Evolutionary conservation across 257 asterid genomes (phyloP).

Genomic region (Marsdenia floribunda): DNA sequence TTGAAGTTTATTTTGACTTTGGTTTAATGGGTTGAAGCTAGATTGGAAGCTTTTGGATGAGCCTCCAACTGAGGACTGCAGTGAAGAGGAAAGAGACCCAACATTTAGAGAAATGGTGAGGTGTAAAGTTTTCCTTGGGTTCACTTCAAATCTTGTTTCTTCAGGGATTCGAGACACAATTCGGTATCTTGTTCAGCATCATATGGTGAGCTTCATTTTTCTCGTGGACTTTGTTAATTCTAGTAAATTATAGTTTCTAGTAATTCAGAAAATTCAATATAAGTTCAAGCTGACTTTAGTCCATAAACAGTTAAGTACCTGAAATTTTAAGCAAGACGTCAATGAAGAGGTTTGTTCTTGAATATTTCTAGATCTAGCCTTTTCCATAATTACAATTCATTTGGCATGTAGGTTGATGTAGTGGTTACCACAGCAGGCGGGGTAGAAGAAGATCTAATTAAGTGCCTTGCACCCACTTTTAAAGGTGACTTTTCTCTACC

Average conservation of each 20-base stretch:
- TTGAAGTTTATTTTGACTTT: slow-evolving; percentile 8
- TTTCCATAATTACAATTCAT: neutral
- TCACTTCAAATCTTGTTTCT: slow-evolving; percentile 87
- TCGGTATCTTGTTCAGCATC: slow-evolving; percentile 78
- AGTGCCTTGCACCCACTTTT: slow-evolving; percentile 90
- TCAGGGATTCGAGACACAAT: slow-evolving; percentile 81
- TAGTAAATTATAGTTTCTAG: neutral
- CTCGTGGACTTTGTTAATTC: too few species aligned
- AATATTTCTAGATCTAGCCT: neutral
- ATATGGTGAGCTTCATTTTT: slow-evolving; percentile 56
- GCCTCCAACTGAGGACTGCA: slow-evolving; percentile 54
- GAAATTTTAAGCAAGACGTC: neutral
- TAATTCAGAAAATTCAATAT: neutral
- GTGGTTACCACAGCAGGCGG: slow-evolving; percentile 99
- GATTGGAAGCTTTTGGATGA: slow-evolving; percentile 95
- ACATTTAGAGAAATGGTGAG: slow-evolving; percentile 57
- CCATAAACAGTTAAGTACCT: neutral
- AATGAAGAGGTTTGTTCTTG: neutral
- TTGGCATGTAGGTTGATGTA: slow-evolving; percentile 68
- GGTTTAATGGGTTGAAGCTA: slow-evolving; percentile 52
- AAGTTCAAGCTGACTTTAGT: neutral
- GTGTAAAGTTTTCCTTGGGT: slow-evolving; percentile 87
- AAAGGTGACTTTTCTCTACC: slow-evolving; percentile 78
- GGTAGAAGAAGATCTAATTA: slow-evolving; percentile 92
- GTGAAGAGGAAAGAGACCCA: slow-evolving; percentile 53